Evolutionary conservation across 257 asterid genomes (phyloP).

Genomic region (Solanum chmielewskii): DNA sequence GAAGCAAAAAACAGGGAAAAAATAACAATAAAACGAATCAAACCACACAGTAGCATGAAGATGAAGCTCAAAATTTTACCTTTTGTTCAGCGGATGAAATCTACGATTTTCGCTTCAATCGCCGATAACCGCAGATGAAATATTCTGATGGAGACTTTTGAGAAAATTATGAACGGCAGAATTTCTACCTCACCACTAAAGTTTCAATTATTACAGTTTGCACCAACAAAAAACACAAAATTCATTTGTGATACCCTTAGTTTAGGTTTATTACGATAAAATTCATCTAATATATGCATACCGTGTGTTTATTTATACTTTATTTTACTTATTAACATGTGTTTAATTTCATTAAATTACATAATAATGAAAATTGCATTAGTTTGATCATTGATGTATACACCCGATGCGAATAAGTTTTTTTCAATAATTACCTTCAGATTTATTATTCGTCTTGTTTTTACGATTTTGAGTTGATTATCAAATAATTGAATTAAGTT

Average conservation of each 20-base stretch:
- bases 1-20: neutral
- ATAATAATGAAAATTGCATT: too few species aligned
- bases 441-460: too few species aligned
- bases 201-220: neutral
- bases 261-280: neutral
- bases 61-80: neutral
- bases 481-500: too few species aligned
- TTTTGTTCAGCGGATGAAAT: neutral
- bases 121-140: neutral
- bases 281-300: too few species aligned
- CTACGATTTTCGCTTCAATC: neutral
- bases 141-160: neutral
- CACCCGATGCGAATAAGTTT: too few species aligned
- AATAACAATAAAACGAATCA: neutral
- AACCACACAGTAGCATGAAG: neutral
- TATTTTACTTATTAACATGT: too few species aligned
- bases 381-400: too few species aligned
- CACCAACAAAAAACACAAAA: neutral
- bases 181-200: neutral
- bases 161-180: neutral
- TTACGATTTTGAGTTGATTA: too few species aligned
- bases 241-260: neutral
- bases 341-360: too few species aligned
- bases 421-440: too few species aligned
- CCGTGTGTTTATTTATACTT: too few species aligned